Percentiles rank a stretch among this genome's conserved stretches.
phyloP scores from a whole-genome alignment of 2,329 filamentous ascomycete species.

The Colletotrichum salicis region DNA sequence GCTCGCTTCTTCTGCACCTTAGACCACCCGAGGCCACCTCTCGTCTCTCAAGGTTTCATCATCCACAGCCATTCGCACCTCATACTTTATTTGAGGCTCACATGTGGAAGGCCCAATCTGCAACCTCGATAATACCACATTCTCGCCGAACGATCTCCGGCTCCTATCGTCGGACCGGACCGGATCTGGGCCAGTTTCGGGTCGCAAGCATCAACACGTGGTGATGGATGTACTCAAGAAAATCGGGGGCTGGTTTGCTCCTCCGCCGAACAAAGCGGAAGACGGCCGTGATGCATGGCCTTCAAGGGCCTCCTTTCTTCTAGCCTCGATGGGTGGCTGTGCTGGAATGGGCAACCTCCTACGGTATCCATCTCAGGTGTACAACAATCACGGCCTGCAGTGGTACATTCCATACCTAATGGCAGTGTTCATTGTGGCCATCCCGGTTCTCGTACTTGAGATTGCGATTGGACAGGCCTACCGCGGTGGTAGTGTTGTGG shows the following conservation, averaged over 20 bases:
- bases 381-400: constrained; percentile 69
- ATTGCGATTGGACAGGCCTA: constrained; percentile 77
- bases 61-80: constrained; percentile 9
- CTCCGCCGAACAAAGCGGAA: constrained; percentile 48
- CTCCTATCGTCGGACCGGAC: not conserved
- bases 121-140: not conserved
- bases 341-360: constrained; percentile 68
- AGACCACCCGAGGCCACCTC: not conserved
- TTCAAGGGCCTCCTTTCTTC: constrained; percentile 63
- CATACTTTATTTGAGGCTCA: not conserved
- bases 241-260: constrained; percentile 46
- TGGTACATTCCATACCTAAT: constrained; percentile 70
- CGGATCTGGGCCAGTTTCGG: not conserved
- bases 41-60: constrained; percentile 13
- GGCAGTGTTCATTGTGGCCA: constrained; percentile 65
- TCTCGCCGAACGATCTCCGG: not conserved
- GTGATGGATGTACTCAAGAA: constrained; percentile 42
- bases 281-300: constrained; percentile 65
- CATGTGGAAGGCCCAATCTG: not conserved
- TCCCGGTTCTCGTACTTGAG: constrained; percentile 66
- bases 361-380: constrained; percentile 67
- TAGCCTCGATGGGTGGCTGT: constrained; percentile 68
- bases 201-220: not conserved
- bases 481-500: constrained; percentile 64
- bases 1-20: not conserved